Evolutionary conservation across 2,329 filamentous ascomycete species (phyloP), one percentile per base, ranked within the genome.

Genomic region (Knufia fluminis): DNA sequence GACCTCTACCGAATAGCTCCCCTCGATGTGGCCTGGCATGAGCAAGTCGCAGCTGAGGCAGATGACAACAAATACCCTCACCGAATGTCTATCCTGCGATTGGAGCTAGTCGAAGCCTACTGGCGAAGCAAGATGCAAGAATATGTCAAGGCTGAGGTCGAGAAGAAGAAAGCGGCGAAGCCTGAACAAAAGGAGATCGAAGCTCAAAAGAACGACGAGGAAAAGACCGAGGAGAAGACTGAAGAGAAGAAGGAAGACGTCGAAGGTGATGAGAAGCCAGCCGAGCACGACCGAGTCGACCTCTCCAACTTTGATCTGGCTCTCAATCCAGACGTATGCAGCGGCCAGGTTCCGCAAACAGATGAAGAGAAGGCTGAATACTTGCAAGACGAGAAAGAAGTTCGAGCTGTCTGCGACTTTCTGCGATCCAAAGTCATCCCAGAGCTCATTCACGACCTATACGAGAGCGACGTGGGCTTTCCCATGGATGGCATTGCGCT

Each of bases 401-500:
- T 98, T 44, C 84, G 87, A 55, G 80, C 83, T 50, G 88, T 88
- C 24, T 92, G 89, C 70, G 74, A 80, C 47, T 89, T 85, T 66
- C 75, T 98, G 44, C 80, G 80, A 7, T 75, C 81, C 7, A 82
- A 84, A 52, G 79, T 88, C 48, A 85, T 98, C 56, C 89, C 91
- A n/a, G 80, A 85, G 49, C 75, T 98, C 50, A 69, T 97, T 51
- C 82, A 84, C 54, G 91, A 98, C 61, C 78, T 98, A 51, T 84
- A 85, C 63, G 87, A 94, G 57, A 90, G 88, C 4, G 91, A 98
- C 59, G 84, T 95, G 57, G 92, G 91, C 61, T 97, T 97, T 73
- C 92, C 92, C 10, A 96, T 97, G 88, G 94, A 98, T 61, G 92
- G 92, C n/a, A 80, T 86, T 62, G 96, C 91, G 17, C 75, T 98